These are phyloP conservation scores for Microsporum audouinii DNA, from an alignment of 2,329 filamentous ascomycete species.

Conservation along the genomic window DNA sequence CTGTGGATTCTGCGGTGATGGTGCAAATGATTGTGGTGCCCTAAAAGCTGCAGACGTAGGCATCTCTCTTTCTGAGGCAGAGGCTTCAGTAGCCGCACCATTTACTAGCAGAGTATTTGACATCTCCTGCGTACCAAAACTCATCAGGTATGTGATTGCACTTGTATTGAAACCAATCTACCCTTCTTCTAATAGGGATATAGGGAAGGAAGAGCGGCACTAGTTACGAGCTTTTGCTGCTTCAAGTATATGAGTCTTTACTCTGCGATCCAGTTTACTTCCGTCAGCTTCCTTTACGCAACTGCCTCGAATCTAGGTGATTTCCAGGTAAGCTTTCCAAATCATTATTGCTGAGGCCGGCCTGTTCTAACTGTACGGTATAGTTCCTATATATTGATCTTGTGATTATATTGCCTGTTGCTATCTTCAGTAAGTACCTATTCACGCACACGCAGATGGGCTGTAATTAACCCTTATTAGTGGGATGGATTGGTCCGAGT, in stretches of 20 bases:
- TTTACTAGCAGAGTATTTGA: constrained; percentile 95
- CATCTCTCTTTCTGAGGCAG: constrained; percentile 91
- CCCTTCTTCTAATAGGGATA: constrained; percentile 14
- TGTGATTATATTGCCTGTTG: constrained; percentile 82
- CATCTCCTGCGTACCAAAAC: constrained; percentile 84
- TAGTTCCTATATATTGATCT: constrained; percentile 91
- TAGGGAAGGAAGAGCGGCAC: constrained; percentile 80
- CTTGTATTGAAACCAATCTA: neutral
- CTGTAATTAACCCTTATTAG: constrained; percentile 24
- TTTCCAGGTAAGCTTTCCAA: constrained; percentile 56
- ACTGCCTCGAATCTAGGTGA: constrained; percentile 90
- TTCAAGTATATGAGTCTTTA: constrained; percentile 99
- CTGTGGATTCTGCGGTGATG: constrained; percentile 91
- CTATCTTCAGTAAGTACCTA: constrained; percentile 64
- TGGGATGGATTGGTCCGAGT: constrained; percentile 91
- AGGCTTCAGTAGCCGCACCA: constrained; percentile 94
- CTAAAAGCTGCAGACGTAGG: constrained; percentile 95
- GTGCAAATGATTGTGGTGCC: constrained; percentile 93
- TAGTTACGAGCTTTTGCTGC: constrained; percentile 98
- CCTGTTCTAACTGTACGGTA: constrained; percentile 6
- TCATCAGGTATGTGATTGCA: constrained; percentile 54
- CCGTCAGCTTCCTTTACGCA: constrained; percentile 91
- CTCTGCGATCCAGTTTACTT: constrained; percentile 97
- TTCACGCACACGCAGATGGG: neutral
- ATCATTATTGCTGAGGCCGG: neutral